A percentile compares a stretch with the other conserved stretches of the same genome.
These are phyloP conservation scores for Metschnikowia santaceciliae DNA, from an alignment of 805 yeast genomes.

Conservation along the genomic window DNA sequence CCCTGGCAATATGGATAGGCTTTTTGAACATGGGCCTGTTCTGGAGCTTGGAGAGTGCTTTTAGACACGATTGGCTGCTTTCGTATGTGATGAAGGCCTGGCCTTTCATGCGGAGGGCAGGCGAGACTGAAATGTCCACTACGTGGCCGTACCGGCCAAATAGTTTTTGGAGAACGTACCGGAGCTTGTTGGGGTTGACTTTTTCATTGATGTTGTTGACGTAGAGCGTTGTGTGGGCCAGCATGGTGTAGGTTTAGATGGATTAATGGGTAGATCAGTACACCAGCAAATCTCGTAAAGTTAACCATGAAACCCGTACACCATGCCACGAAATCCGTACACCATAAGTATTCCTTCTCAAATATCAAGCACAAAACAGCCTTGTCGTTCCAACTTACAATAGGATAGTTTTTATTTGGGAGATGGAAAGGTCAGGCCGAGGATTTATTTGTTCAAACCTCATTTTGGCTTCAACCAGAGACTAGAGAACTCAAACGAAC, in stretches of 20 bases:
- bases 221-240: conserved; percentile 37
- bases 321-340: too few species aligned
- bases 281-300: conserved; percentile 5
- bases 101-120: conserved; percentile 66
- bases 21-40: conserved; percentile 43
- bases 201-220: conserved; percentile 71
- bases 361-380: too few species aligned
- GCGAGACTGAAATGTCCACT: conserved; percentile 50
- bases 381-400: too few species aligned
- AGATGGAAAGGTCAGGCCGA: too few species aligned
- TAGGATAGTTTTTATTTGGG: too few species aligned
- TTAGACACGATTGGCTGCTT: conserved; percentile 36
- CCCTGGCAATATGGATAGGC: conserved; percentile 43
- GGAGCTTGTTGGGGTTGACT: conserved; percentile 50
- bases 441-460: too few species aligned
- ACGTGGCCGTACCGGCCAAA: conserved; percentile 48
- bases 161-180: conserved; percentile 35
- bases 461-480: too few species aligned
- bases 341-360: too few species aligned
- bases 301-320: too few species aligned
- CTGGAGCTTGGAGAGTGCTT: conserved; percentile 43
- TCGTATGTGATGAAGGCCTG: conserved; percentile 74
- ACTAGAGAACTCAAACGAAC: too few species aligned
- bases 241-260: conserved; percentile 15
- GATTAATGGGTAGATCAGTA: neutral